Conservation (phyloP, 2,329 filamentous ascomycete species). For the Niveomyces coronatus region DNA sequence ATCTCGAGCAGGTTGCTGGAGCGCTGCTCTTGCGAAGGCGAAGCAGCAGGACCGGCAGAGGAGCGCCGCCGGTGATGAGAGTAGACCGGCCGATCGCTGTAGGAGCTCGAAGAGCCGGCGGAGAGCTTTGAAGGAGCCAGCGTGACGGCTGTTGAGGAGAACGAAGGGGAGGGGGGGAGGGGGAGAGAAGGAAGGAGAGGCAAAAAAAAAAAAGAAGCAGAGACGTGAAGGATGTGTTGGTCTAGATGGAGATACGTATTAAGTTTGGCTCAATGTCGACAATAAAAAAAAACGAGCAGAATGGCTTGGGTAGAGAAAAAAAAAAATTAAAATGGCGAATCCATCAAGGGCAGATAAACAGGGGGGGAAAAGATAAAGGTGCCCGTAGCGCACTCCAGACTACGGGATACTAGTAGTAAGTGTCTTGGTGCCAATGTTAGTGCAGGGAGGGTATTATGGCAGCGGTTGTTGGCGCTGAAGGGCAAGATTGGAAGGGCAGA, state of each 20-base stretch:
- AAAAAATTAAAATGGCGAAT: too few relatives aligned
- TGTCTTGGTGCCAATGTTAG: too few relatives aligned
- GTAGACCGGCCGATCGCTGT: slow-evolving; percentile 36
- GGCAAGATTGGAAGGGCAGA: too few relatives aligned
- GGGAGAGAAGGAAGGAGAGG: not conserved
- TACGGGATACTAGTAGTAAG: too few relatives aligned
- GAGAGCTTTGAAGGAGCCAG: slow-evolving; percentile 41
- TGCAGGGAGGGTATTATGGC: too few relatives aligned
- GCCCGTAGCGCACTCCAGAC: too few relatives aligned
- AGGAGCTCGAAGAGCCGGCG: slow-evolving; percentile 45
- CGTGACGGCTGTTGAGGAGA: slow-evolving; percentile 20
- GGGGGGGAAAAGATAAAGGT: too few relatives aligned
- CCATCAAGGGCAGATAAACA: too few relatives aligned
- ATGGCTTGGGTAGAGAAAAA: too few relatives aligned
- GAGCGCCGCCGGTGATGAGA: slow-evolving; percentile 42
- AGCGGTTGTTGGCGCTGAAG: too few relatives aligned
- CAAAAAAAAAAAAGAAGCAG: not conserved
- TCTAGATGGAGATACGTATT: not conserved
- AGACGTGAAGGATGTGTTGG: not conserved
- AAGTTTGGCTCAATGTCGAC: not conserved
- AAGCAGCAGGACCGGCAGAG: slow-evolving; percentile 26
- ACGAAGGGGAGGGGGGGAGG: not conserved
- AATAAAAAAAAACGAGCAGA: too few relatives aligned
- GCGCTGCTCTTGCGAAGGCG: slow-evolving; percentile 20
- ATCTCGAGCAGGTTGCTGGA: slow-evolving; percentile 22